phyloP scores from a whole-genome alignment of 2,329 filamentous ascomycete genomes.

The Pseudocercospora eumusae region DNA sequence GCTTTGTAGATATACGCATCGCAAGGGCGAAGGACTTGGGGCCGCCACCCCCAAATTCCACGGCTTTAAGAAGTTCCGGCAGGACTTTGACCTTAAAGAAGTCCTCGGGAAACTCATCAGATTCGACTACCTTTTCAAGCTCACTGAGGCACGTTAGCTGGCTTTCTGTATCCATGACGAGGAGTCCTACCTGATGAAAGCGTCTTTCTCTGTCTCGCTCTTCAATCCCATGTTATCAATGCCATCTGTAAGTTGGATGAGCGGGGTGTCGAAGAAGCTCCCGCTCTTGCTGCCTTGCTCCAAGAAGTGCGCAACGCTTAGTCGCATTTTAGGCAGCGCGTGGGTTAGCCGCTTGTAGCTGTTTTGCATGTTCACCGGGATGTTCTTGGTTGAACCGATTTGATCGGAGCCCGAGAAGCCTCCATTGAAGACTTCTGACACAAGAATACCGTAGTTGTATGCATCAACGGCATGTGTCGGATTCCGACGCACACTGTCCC shows the following conservation, averaged over 20 bases:
- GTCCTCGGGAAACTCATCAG: slow-evolving; percentile 94
- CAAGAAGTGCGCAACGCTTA: slow-evolving; percentile 81
- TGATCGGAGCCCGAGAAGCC: slow-evolving; percentile 75
- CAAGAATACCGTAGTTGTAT: slow-evolving; percentile 78
- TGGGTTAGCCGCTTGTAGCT: slow-evolving; percentile 89
- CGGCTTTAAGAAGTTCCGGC: slow-evolving; percentile 92
- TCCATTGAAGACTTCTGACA: slow-evolving; percentile 92
- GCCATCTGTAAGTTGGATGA: slow-evolving; percentile 89
- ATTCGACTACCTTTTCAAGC: slow-evolving; percentile 69
- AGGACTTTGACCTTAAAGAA: slow-evolving; percentile 98
- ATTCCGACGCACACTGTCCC: slow-evolving; percentile 83
- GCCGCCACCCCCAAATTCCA: slow-evolving; percentile 96
- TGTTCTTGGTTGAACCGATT: slow-evolving; percentile 78
- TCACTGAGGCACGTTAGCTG: slow-evolving; percentile 52
- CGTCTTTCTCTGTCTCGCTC: slow-evolving; percentile 76
- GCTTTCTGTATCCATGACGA: no score
- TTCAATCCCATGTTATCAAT: slow-evolving; percentile 93
- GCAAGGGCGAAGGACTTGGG: slow-evolving; percentile 86
- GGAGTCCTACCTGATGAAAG: slow-evolving; percentile 69
- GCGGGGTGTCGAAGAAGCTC: slow-evolving; percentile 86
- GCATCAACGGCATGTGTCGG: slow-evolving; percentile 82
- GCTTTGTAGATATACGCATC: slow-evolving; percentile 85
- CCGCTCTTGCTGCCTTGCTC: slow-evolving; percentile 82
- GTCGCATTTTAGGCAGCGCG: slow-evolving; percentile 81
- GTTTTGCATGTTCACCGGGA: slow-evolving; percentile 84